Percentiles rank a stretch among this genome's conserved stretches.
Conservation (phyloP, 331 rosid genomes). For the Prunus yedoensis region DNA sequence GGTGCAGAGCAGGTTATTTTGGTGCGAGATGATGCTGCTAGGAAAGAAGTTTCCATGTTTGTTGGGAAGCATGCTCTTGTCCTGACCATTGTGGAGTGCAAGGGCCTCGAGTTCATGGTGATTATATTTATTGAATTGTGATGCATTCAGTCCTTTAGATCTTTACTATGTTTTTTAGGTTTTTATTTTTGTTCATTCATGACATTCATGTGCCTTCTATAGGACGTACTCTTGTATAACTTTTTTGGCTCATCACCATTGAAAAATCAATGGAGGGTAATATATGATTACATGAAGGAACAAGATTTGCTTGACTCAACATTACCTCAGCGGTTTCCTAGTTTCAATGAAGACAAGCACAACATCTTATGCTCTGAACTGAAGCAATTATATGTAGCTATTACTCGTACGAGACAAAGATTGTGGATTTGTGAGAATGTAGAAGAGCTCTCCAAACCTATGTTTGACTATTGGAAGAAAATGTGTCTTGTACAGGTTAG, state of each 20-base stretch:
- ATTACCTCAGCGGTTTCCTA: slow-evolving; percentile 19
- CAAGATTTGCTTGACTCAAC: slow-evolving; percentile 19
- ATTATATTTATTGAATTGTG: not conserved
- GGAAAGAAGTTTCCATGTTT: slow-evolving; percentile 31
- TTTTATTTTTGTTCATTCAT: no score
- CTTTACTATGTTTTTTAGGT: not conserved
- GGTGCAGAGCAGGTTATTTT: slow-evolving; percentile 77
- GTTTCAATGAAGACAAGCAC: slow-evolving; percentile 14
- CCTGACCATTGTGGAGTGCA: slow-evolving; percentile 62
- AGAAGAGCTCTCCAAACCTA: slow-evolving; percentile 24
- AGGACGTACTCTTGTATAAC: slow-evolving; percentile 45
- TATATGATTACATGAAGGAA: slow-evolving; percentile 31
- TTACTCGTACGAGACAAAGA: slow-evolving; percentile 33
- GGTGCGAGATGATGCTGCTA: slow-evolving; percentile 55
- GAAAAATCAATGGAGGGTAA: slow-evolving; percentile 34
- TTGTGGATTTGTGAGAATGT: slow-evolving; percentile 36
- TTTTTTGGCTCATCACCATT: slow-evolving; percentile 38
- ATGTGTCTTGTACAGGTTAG: slow-evolving; percentile 26
- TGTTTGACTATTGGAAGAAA: slow-evolving; percentile 35
- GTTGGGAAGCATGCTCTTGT: slow-evolving; percentile 65
- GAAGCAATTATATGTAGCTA: slow-evolving; percentile 34
- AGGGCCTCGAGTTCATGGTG: slow-evolving; percentile 80
- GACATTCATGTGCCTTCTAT: not conserved
- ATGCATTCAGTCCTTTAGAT: not conserved
- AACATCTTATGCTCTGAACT: slow-evolving; percentile 35